phyloP scores from a whole-genome alignment of 371 early-diverging fungal species.

The Coemansia sp. region DNA sequence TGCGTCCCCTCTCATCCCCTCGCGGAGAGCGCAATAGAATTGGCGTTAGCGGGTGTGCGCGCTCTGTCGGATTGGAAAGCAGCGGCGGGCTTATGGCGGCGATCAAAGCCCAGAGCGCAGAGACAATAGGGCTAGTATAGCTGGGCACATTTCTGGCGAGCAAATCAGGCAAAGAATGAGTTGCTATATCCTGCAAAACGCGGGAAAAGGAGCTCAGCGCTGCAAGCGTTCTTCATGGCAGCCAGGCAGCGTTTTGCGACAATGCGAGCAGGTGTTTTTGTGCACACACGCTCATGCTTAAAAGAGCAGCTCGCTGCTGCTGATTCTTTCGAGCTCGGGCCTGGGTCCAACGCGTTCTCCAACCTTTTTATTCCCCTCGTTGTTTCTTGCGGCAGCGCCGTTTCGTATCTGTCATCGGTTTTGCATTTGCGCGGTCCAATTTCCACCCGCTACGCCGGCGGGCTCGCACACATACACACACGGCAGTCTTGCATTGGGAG shows the following conservation, averaged over 20 bases:
- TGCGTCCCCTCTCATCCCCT: neutral
- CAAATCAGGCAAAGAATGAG: neutral
- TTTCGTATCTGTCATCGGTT: no score
- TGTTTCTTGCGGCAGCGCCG: neutral
- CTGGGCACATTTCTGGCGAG: neutral
- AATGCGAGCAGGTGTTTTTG: neutral
- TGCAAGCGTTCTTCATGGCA: no score
- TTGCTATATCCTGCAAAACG: conserved; percentile 10
- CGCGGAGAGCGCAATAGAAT: no score
- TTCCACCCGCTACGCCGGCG: no score
- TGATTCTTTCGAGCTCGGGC: neutral
- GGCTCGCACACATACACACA: no score
- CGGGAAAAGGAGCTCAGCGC: neutral
- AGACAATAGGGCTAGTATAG: neutral
- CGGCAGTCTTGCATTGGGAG: no score
- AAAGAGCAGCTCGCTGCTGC: neutral
- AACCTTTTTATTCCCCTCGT: neutral
- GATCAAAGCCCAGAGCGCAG: neutral
- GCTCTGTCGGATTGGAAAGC: neutral
- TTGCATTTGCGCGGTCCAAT: no score
- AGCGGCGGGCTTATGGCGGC: neutral
- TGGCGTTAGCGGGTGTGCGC: no score
- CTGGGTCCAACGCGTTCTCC: no score
- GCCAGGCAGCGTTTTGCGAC: no score
- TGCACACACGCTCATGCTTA: conserved; percentile 1